These are phyloP conservation scores for Chaetomium strumarium DNA, from an alignment of 2,329 filamentous ascomycete genomes.

Conservation along the genomic window DNA sequence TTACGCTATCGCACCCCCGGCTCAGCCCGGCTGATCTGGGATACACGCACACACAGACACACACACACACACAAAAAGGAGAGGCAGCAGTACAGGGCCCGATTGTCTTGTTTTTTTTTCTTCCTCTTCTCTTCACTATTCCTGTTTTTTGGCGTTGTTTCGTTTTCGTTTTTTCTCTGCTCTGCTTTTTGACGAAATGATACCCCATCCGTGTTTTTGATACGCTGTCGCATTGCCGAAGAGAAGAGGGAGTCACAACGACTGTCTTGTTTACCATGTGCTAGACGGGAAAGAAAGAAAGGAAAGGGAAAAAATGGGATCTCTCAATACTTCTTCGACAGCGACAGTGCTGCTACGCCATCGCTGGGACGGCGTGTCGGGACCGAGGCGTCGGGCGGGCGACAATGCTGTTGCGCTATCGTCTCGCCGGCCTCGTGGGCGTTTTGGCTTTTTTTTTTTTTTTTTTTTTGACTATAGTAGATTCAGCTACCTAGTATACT, in stretches of 20 bases:
- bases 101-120: slow-evolving; percentile 12
- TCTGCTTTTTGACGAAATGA: slow-evolving; percentile 35
- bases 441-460: slow-evolving; percentile 25
- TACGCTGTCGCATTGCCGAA: slow-evolving; percentile 39
- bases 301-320: too few species aligned
- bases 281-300: background rate
- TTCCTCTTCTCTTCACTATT: slow-evolving; percentile 20
- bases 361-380: slow-evolving; percentile 49
- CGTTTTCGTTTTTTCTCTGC: slow-evolving; percentile 24
- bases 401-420: slow-evolving; percentile 53
- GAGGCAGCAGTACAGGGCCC: background rate
- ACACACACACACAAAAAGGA: background rate
- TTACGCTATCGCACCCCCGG: slow-evolving; percentile 32
- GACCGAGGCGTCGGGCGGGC: slow-evolving; percentile 39
- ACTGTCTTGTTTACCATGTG: slow-evolving; percentile 11
- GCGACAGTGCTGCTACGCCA: slow-evolving; percentile 52
- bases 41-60: background rate
- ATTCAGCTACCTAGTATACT: background rate
- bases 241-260: too few species aligned
- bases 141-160: background rate
- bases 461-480: background rate
- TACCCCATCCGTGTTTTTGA: slow-evolving; percentile 50
- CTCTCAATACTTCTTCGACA: slow-evolving; percentile 41
- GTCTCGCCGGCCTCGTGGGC: slow-evolving; percentile 43
- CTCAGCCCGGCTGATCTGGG: slow-evolving; percentile 10